Evolutionary conservation across 1,284 basidiomycete species (phyloP), one percentile per base, ranked within the genome.

Genomic region (Coniferiporia sulphurascens): DNA sequence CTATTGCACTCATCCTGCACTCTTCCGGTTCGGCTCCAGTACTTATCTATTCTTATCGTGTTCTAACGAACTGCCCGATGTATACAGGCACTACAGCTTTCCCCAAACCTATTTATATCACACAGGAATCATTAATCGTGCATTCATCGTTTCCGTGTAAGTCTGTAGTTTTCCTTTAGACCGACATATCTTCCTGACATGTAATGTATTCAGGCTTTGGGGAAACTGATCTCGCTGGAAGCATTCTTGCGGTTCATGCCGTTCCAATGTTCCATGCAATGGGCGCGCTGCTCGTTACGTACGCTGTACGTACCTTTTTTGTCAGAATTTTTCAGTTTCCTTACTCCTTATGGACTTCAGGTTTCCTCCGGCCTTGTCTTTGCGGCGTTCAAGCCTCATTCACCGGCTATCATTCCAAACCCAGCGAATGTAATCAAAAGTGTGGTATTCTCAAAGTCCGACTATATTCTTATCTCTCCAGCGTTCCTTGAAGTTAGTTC

Each of bases 241-340:
- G 48, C 5, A 53, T 57, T 17, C 27, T 63, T 9, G 56, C 35
- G 0, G 48, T 36, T 27, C 63, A 64, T 48, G 49, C 56, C 13
- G 34, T 58, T 7, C 59, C 62, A 13, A 56, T 64, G 58, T 64
- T 60, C 48, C 63, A 64, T 36, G 59, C 38, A 3, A 53, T 64
- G 54, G 62, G 62, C 7, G 22, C 55, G 1, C 21, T 60, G 17
- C 21, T 45, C 17, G 15, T n/a, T 9, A 7, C 17, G 6, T 17
- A 9, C 17, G 15, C n/a, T 5, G 44, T 45, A 17, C 15, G 44
- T n/a, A 12, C 44, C n/a, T 45, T 45, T n/a, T 45, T 17, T n/a
- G 15, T 45, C 17, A 12, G 17, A 45, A 45, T 15, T 10, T 7
- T 15, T 7, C 44, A 7, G 15, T 9, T 45, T 9, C 15, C 6